Conservation (phyloP, 345 rosid genomes). For the Noccaea bulbosa region DNA sequence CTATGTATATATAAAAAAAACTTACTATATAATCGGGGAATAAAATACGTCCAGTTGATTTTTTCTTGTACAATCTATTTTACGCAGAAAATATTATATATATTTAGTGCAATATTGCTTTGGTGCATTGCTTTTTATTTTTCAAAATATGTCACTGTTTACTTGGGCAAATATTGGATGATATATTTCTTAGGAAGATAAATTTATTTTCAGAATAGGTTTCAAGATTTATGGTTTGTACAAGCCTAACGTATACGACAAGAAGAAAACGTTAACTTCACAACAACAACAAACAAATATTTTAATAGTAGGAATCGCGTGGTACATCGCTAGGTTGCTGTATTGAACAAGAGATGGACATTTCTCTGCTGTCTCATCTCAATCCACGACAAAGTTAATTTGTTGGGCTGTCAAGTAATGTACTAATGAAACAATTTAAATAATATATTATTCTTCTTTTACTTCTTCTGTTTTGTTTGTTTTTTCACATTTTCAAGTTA, state of each 20-base stretch:
- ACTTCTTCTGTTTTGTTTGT: neutral
- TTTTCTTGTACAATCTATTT: slow-evolving; percentile 4
- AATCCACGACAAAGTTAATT: slow-evolving; percentile 34
- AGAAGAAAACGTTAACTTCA: slow-evolving; percentile 37
- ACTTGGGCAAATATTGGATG: slow-evolving; percentile 6
- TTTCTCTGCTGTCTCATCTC: slow-evolving; percentile 43
- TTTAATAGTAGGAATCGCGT: slow-evolving; percentile 9
- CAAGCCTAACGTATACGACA: slow-evolving; percentile 32
- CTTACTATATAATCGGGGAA: neutral
- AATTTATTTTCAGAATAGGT: neutral
- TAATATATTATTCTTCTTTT: neutral
- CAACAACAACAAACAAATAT: slow-evolving; percentile 18
- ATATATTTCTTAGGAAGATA: neutral
- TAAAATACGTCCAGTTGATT: neutral
- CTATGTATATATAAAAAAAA: neutral
- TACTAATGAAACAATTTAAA: neutral
- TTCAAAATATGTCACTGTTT: neutral
- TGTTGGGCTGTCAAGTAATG: slow-evolving; percentile 44
- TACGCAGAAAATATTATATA: neutral
- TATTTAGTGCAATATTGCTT: neutral
- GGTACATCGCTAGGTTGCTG: slow-evolving; percentile 36
- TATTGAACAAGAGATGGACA: slow-evolving; percentile 40
- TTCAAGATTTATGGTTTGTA: slow-evolving; percentile 4
- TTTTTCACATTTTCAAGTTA: slow-evolving; percentile 7
- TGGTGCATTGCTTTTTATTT: neutral